Evolutionary conservation across 169 alveolate genomes (phyloP).

Genomic region (Cryptosporidium ubiquitum): DNA sequence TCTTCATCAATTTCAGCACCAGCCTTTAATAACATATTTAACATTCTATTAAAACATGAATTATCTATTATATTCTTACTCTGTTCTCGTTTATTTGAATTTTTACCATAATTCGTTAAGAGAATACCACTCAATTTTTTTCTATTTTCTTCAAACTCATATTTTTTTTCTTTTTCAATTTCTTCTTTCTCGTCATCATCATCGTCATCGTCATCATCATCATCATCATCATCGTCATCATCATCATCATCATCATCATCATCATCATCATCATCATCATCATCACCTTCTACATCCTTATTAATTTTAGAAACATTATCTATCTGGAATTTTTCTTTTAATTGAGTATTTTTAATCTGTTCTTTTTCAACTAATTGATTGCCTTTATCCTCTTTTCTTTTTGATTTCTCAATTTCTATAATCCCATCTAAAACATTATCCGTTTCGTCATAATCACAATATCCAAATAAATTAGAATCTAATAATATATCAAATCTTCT

Average conservation of each 20-base stretch:
- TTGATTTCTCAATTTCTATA: background rate
- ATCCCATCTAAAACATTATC: conserved; percentile 9
- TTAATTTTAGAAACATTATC: background rate
- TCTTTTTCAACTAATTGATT: background rate
- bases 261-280: background rate
- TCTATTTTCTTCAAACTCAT: background rate
- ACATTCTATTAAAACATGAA: background rate
- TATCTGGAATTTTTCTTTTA: background rate
- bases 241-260: background rate
- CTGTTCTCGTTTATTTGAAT: background rate
- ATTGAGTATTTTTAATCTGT: background rate
- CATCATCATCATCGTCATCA: background rate
- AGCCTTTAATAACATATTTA: conserved; percentile 38
- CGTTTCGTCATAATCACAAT: conserved; percentile 41
- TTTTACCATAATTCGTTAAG: background rate
- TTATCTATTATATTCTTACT: background rate
- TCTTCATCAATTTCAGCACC: conserved; percentile 50
- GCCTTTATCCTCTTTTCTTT: background rate
- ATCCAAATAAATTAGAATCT: conserved; percentile 30
- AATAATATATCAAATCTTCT: conserved; percentile 47
- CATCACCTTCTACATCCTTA: background rate
- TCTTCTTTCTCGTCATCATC: background rate
- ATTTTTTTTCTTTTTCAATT: background rate
- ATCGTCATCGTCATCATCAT: background rate
- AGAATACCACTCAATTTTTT: background rate